Conservation (phyloP, 257 asterid genomes). For the Ophiorrhiza pumila region DNA sequence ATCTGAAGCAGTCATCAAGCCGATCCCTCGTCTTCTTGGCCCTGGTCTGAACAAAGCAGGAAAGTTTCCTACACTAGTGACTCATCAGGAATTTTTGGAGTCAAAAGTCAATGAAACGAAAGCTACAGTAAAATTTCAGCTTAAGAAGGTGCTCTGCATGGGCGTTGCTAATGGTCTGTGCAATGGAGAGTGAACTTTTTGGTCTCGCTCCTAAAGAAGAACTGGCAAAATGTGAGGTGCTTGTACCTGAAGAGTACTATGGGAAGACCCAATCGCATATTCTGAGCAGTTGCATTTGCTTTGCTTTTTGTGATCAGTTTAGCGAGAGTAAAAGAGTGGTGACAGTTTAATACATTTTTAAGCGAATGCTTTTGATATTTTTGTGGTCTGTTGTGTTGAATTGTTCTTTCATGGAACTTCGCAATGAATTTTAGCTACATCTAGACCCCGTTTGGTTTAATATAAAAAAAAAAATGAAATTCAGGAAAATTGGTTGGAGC, state of each 20-base stretch:
- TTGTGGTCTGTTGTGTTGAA: background rate
- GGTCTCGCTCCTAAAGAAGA: slow-evolving; percentile 29
- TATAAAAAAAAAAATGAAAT: no score
- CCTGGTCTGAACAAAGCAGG: slow-evolving; percentile 45
- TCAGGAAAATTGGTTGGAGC: no score
- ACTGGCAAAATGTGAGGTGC: slow-evolving; percentile 39
- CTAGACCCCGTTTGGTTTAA: background rate
- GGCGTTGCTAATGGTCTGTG: slow-evolving; percentile 39
- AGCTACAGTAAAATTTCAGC: slow-evolving; percentile 36
- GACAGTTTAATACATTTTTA: slow-evolving; percentile 8
- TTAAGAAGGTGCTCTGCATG: slow-evolving; percentile 38
- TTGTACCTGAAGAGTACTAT: slow-evolving; percentile 35
- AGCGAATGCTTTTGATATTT: slow-evolving; percentile 1
- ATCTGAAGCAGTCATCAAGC: slow-evolving; percentile 39
- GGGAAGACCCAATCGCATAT: slow-evolving; percentile 30
- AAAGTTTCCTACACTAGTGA: slow-evolving; percentile 34
- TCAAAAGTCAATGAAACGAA: slow-evolving; percentile 34
- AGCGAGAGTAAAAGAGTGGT: background rate
- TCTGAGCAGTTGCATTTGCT: slow-evolving; percentile 18
- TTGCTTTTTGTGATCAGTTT: slow-evolving; percentile 6
- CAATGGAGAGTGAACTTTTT: slow-evolving; percentile 39
- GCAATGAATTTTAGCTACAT: slow-evolving; percentile 6
- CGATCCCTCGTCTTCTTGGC: slow-evolving; percentile 38
- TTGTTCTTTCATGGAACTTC: slow-evolving; percentile 1
- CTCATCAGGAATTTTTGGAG: slow-evolving; percentile 35